Evolutionary conservation across 495 filamentous ascomycete genomes (phyloP).

Genomic region (Pyronema omphalodes): DNA sequence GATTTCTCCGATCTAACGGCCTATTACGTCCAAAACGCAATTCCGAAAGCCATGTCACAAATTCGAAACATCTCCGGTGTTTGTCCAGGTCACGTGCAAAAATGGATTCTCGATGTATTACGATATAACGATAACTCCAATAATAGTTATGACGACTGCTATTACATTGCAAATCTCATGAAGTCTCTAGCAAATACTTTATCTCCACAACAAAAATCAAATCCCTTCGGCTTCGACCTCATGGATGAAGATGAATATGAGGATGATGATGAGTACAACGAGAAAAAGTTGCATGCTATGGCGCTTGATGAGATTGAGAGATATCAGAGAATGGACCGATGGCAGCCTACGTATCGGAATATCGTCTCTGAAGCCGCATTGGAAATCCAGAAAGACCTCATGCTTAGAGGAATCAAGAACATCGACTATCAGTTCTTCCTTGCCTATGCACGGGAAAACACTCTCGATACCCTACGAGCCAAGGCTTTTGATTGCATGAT

Average conservation of each 20-base stretch:
- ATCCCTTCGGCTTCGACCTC: constrained; percentile 31
- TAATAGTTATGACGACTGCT: constrained; percentile 71
- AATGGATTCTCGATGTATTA: constrained; percentile 70
- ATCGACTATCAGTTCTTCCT: constrained; percentile 39
- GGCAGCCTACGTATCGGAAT: constrained; percentile 80
- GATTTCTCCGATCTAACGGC: constrained; percentile 70
- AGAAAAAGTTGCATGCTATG: constrained; percentile 3
- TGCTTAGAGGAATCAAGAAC: constrained; percentile 18
- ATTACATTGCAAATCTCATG: constrained; percentile 71
- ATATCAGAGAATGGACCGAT: constrained; percentile 83
- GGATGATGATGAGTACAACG: constrained; percentile 1
- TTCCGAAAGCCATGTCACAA: constrained; percentile 59
- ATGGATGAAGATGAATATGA: constrained; percentile 20
- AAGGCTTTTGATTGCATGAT: constrained; percentile 68
- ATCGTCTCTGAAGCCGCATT: constrained; percentile 69
- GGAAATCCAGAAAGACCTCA: constrained; percentile 20
- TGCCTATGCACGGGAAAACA: constrained; percentile 60
- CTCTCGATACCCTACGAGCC: constrained; percentile 59
- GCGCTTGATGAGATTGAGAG: constrained; percentile 69
- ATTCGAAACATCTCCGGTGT: constrained; percentile 57
- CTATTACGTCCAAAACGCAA: constrained; percentile 65
- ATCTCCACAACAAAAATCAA: not conserved
- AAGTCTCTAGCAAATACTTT: constrained; percentile 59
- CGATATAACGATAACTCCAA: constrained; percentile 84
- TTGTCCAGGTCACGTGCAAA: constrained; percentile 54